Percentiles rank a stretch among this genome's conserved stretches.
Conservation (phyloP, 1,139 yeast species). For the Magnusiomyces magnusii region DNA sequence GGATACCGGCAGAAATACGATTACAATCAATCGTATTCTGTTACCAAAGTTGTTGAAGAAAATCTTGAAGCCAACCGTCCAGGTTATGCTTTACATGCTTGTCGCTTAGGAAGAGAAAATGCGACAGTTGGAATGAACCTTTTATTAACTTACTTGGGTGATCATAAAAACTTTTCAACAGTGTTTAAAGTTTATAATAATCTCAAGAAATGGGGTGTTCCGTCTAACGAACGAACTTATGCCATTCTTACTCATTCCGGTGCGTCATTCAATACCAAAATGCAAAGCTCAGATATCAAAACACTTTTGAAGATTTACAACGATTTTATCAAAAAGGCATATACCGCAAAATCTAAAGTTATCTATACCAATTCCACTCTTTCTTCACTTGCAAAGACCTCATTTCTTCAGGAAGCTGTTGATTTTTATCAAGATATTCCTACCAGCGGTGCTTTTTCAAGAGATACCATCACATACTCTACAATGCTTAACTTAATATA, state of each 20-base stretch:
- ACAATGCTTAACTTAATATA: conserved; percentile 14
- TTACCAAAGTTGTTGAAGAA: conserved; percentile 10
- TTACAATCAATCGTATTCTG: conserved; percentile 10
- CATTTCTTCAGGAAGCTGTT: conserved; percentile 9
- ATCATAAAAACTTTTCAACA: conserved; percentile 2
- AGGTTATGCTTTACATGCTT: conserved; percentile 13
- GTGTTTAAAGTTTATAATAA: conserved; percentile 9
- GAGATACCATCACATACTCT: conserved; percentile 15
- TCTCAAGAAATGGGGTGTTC: conserved; percentile 15
- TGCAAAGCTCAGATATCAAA: conserved; percentile 7
- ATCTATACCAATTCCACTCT: conserved; percentile 13
- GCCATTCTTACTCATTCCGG: conserved; percentile 8
- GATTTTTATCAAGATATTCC: conserved; percentile 15
- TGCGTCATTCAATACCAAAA: background rate
- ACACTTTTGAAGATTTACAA: conserved; percentile 11
- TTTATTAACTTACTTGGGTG: conserved; percentile 7
- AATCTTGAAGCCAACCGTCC: conserved; percentile 8
- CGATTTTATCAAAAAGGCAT: conserved; percentile 6
- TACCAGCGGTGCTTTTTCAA: conserved; percentile 10
- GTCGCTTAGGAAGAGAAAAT: conserved; percentile 13
- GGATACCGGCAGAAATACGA: conserved; percentile 8
- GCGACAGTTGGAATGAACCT: conserved; percentile 16
- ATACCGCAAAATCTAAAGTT: conserved; percentile 6
- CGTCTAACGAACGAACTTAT: conserved; percentile 12
- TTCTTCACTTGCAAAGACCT: conserved; percentile 8